Evolutionary conservation across 257 asterid genomes (phyloP).

Genomic region (Jaltomata sinuosa): DNA sequence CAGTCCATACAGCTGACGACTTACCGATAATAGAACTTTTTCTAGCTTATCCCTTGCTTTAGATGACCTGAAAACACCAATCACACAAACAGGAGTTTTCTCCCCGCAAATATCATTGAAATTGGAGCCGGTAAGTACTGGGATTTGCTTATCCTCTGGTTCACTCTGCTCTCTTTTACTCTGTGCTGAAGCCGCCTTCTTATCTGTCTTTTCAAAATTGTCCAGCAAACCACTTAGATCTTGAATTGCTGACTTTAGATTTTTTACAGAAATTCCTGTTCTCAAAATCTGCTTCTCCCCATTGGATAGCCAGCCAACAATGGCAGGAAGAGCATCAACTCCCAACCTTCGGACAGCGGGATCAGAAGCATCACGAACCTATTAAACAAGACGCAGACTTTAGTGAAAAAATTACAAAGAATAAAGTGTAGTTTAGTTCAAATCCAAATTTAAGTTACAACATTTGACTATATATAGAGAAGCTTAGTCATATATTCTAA

Average conservation of each 20-base stretch:
- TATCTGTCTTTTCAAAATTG: conserved; percentile 55
- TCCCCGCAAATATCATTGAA: conserved; percentile 55
- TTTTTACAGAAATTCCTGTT: conserved; percentile 69
- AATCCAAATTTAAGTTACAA: background rate
- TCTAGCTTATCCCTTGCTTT: conserved; percentile 50
- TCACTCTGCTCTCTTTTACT: conserved; percentile 25
- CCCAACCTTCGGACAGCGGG: conserved; percentile 48
- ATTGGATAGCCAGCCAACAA: conserved; percentile 75
- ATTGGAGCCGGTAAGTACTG: conserved; percentile 60
- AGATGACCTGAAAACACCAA: conserved; percentile 73
- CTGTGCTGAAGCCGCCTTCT: conserved; percentile 44
- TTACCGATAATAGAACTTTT: conserved; percentile 53
- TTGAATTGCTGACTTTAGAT: conserved; percentile 63
- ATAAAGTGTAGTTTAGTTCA: background rate
- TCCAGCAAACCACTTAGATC: conserved; percentile 72
- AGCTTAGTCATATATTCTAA: background rate
- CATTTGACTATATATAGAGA: background rate
- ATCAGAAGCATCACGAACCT: conserved; percentile 71
- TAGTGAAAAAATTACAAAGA: background rate
- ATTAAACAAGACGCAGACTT: background rate
- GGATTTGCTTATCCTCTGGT: conserved; percentile 31
- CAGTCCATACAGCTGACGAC: conserved; percentile 10
- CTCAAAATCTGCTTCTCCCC: conserved; percentile 63
- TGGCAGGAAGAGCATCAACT: conserved; percentile 70
- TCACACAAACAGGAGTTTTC: conserved; percentile 66